Evolutionary conservation across 345 rosid genomes (phyloP).

Genomic region (Physaria fendleri): DNA sequence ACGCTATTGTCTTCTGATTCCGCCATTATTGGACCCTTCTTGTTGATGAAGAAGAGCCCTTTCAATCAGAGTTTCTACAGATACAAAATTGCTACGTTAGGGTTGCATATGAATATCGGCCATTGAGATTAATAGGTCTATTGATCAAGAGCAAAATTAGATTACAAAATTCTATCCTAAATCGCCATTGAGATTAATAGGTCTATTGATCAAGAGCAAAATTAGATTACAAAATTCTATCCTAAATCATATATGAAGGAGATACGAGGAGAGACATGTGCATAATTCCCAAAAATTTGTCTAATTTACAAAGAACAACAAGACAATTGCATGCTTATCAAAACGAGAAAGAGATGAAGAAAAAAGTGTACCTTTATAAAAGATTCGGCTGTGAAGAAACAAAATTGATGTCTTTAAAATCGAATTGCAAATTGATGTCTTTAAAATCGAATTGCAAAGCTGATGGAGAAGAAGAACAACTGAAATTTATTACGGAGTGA

Average conservation of each 20-base stretch:
- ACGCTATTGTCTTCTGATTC: conserved; percentile 74
- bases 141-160: not conserved
- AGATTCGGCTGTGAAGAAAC: not conserved
- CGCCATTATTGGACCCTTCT: conserved; percentile 49
- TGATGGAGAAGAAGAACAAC: conserved; percentile 14
- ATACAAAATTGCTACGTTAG: not conserved
- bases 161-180: not conserved
- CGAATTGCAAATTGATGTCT: not conserved
- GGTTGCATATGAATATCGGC: not conserved
- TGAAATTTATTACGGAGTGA: conserved; percentile 10
- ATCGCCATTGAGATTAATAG: too few species aligned
- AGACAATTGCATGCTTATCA: not conserved
- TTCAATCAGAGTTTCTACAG: conserved; percentile 14
- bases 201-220: not conserved
- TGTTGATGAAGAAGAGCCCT: not conserved
- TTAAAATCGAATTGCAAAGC: conserved; percentile 1
- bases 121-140: not conserved
- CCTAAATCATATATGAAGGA: not conserved
- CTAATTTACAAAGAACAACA: not conserved
- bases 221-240: not conserved
- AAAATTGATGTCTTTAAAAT: not conserved
- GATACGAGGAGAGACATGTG: not conserved
- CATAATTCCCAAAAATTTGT: not conserved
- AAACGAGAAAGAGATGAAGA: not conserved
- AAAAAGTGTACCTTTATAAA: not conserved